phyloP scores from a whole-genome alignment of 805 yeast species.

The Candida oleophila region DNA sequence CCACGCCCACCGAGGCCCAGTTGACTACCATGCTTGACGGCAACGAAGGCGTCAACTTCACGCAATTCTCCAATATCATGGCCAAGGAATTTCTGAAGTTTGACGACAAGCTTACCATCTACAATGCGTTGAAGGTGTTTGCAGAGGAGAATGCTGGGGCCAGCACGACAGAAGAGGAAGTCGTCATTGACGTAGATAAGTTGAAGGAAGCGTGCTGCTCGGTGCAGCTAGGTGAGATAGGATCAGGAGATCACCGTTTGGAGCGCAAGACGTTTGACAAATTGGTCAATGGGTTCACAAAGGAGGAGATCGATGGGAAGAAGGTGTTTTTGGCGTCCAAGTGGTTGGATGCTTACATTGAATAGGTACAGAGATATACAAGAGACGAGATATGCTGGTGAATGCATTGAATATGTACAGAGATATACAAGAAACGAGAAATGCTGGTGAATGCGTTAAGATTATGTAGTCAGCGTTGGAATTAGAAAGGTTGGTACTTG shows the following conservation, averaged over 20 bases:
- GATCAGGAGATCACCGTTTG: slow-evolving; percentile 46
- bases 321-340: slow-evolving; percentile 58
- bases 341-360: slow-evolving; percentile 56
- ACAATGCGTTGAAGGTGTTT: slow-evolving; percentile 60
- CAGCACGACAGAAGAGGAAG: slow-evolving; percentile 24
- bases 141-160: slow-evolving; percentile 22
- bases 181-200: slow-evolving; percentile 47
- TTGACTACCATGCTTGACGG: slow-evolving; percentile 49
- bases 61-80: slow-evolving; percentile 65
- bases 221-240: slow-evolving; percentile 45
- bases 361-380: slow-evolving; percentile 17
- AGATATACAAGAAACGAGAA: too few relatives aligned
- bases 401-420: too few relatives aligned
- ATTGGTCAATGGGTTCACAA: slow-evolving; percentile 55
- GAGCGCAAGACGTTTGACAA: slow-evolving; percentile 45
- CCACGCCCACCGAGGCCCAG: slow-evolving; percentile 40
- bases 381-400: background rate
- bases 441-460: too few relatives aligned
- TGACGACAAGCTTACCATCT: slow-evolving; percentile 49
- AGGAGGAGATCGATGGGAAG: slow-evolving; percentile 56
- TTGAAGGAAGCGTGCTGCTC: slow-evolving; percentile 48
- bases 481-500: too few relatives aligned
- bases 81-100: slow-evolving; percentile 52
- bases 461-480: too few relatives aligned
- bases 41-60: slow-evolving; percentile 52